These are phyloP conservation scores for Diplodia sapinea DNA, from an alignment of 2,329 filamentous ascomycete species.

Conservation along the genomic window DNA sequence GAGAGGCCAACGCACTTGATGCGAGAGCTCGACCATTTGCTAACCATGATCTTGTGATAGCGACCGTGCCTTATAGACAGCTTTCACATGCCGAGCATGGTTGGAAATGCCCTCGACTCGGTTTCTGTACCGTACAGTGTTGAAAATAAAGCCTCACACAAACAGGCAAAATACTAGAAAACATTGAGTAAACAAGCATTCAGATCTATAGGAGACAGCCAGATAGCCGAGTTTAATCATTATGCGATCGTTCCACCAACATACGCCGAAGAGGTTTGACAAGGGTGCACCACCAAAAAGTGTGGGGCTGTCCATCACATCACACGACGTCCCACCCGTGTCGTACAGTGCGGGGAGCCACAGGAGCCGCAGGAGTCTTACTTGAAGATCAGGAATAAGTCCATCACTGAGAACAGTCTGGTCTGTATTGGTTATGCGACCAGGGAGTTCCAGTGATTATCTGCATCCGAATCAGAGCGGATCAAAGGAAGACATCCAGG, in stretches of 20 bases:
- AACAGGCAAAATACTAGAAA: too few relatives aligned
- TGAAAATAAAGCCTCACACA: too few relatives aligned
- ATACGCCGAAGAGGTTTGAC: background rate
- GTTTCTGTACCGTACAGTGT: too few relatives aligned
- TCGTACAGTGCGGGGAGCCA: slow-evolving; percentile 10
- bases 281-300: background rate
- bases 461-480: background rate
- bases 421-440: background rate
- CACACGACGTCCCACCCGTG: slow-evolving; percentile 6
- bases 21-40: background rate
- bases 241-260: too few relatives aligned
- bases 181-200: too few relatives aligned
- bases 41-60: background rate
- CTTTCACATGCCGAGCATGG: background rate
- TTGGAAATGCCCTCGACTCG: background rate
- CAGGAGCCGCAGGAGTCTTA: slow-evolving; percentile 5
- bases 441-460: background rate
- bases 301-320: slow-evolving; percentile 7
- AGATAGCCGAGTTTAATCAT: too few relatives aligned
- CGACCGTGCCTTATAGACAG: too few relatives aligned
- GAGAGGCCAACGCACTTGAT: background rate
- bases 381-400: background rate
- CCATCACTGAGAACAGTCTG: background rate
- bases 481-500: background rate
- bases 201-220: too few relatives aligned